phyloP scores from a whole-genome alignment of 495 filamentous ascomycete genomes.

The Cudoniella acicularis region DNA sequence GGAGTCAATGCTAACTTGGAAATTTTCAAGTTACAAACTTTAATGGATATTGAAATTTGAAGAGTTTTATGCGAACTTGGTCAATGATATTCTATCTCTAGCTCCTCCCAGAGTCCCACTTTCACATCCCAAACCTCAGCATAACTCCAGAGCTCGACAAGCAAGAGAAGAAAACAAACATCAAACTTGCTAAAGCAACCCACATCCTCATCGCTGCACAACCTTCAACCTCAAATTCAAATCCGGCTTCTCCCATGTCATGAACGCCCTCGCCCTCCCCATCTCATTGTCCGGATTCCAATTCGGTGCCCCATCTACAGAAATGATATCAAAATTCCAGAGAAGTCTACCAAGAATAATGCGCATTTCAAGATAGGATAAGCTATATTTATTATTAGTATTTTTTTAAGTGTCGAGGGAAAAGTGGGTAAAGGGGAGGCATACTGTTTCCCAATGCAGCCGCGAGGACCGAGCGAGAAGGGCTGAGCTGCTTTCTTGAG shows the following conservation, averaged over 20 bases:
- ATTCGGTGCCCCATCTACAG: slow-evolving; percentile 8
- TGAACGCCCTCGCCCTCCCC: slow-evolving; percentile 4
- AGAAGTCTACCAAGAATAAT: slow-evolving; percentile 48
- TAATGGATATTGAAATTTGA: no score
- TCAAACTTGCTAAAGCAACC: no score
- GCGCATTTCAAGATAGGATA: slow-evolving; percentile 52
- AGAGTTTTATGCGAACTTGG: no score
- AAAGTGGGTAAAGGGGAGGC: neutral
- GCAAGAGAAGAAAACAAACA: no score
- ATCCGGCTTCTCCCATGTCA: slow-evolving; percentile 14
- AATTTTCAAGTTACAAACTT: no score
- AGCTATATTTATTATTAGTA: neutral
- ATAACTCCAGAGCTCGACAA: no score
- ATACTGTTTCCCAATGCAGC: slow-evolving; percentile 40
- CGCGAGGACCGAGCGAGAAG: slow-evolving; percentile 43
- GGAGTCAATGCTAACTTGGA: no score
- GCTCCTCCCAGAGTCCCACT: no score
- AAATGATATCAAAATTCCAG: slow-evolving; percentile 43
- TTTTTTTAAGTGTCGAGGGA: no score
- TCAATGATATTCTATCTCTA: no score
- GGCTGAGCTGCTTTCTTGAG: slow-evolving; percentile 33
- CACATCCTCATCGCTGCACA: slow-evolving; percentile 3
- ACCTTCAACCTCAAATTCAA: slow-evolving; percentile 6
- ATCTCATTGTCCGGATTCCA: slow-evolving; percentile 12
- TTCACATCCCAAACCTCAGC: no score